Evolutionary conservation across 2,329 filamentous ascomycete species (phyloP), one percentile per base, ranked within the genome.

Genomic region (Xylaria polymorpha): DNA sequence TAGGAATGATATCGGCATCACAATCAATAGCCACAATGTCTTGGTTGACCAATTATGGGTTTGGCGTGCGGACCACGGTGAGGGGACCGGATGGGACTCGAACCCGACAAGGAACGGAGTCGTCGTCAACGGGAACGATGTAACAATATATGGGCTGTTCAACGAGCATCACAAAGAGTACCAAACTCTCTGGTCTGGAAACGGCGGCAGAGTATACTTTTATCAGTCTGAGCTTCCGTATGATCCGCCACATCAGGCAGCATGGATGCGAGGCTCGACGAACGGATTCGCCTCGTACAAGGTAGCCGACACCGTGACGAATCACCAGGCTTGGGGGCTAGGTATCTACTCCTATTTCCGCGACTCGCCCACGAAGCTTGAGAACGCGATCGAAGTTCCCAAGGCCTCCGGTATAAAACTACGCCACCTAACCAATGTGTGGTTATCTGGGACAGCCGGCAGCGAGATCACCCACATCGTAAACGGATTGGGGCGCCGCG

Each of bases 191-290:
- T 79, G 78, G 78, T 74, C 75, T 37, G 78, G 77, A 22, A 71
- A 79, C 41, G 60, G 69, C 55, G 78, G 78, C 5, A 74, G 77
- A 2, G 60, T 79, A 20, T 79, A 79, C 69, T 78, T 79, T 70
- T 79, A 79, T 64, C 78, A 79, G 69, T 79, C 77, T 57, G 78
- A 79, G 66, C 75, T 79, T 48, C 78, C 78, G 2, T 79, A 79
- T 63, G 78, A 79, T 39, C 77, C 77, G 15, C 78, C 78, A 1
- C 64, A 74, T 48, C 78, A 79, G 64, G 58, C 64, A n/a, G 73
- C 73, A 4, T 79, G 77, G 74, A 76, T 70, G 74, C 70, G 70
- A 46, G 74, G 75, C 29, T 48, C 29, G 6, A 67, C 70, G 12
- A 79, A 79, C 67, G 78, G 78, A 53, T 79, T 73, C 32, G 76